A percentile compares a stretch with the other conserved stretches of the same genome.
Evolutionary conservation across 2,329 filamentous ascomycete genomes (phyloP).

Genomic region (Triangularia setosa): DNA sequence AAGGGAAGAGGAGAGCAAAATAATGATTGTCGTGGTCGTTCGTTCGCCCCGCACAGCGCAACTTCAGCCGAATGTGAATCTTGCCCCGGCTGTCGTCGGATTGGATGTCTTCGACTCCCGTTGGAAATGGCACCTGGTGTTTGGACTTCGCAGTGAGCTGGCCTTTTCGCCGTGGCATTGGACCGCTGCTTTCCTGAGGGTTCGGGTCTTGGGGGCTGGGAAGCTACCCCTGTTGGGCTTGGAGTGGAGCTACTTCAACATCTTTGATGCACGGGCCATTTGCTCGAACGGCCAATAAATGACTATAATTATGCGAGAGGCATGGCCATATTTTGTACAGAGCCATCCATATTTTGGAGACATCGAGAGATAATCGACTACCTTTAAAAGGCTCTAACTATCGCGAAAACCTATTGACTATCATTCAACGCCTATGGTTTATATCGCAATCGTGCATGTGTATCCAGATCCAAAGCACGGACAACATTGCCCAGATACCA

Average conservation of each 20-base stretch:
- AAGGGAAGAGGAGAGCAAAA: constrained; percentile 9
- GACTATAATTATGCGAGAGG: neutral
- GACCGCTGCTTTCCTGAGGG: neutral
- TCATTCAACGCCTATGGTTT: too few relatives aligned
- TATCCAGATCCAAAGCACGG: too few relatives aligned
- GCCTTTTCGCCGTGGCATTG: constrained; percentile 4
- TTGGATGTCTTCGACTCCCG: constrained; percentile 5
- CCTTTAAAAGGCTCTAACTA: too few relatives aligned
- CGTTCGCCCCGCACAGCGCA: constrained; percentile 14
- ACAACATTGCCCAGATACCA: too few relatives aligned
- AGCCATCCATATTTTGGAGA: too few relatives aligned
- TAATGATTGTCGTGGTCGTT: constrained; percentile 16
- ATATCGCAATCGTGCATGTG: too few relatives aligned
- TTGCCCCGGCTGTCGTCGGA: constrained; percentile 1
- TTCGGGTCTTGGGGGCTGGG: neutral
- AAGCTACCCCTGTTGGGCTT: neutral
- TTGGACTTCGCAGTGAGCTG: constrained; percentile 1
- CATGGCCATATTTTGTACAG: neutral
- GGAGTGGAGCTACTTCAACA: neutral
- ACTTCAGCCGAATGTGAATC: constrained; percentile 2
- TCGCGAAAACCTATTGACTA: too few relatives aligned
- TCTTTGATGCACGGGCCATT: neutral
- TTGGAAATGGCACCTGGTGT: neutral
- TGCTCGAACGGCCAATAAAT: neutral
- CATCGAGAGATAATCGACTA: too few relatives aligned